Evolutionary conservation across 1,284 basidiomycete species (phyloP).

Genomic region (Ganoderma sinense): DNA sequence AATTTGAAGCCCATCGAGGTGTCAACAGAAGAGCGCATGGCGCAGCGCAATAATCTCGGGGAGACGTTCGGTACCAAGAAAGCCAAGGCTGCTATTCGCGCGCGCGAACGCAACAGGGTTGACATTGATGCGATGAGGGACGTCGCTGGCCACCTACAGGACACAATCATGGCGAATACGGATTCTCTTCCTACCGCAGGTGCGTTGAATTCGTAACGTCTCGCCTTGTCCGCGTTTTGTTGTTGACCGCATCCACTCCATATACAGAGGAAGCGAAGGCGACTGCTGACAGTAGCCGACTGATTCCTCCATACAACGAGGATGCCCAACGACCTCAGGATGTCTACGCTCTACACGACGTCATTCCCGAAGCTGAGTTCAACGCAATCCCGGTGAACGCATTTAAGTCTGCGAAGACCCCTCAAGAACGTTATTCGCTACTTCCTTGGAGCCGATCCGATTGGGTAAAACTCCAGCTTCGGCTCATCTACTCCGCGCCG

Average conservation of each 20-base stretch:
- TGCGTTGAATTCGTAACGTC: conserved; percentile 41
- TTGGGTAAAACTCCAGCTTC: conserved; percentile 74
- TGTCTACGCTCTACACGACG: conserved; percentile 77
- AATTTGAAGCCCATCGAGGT: conserved; percentile 62
- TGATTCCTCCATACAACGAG: conserved; percentile 78
- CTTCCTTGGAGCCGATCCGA: conserved; percentile 70
- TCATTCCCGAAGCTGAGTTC: conserved; percentile 83
- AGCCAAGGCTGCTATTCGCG: conserved; percentile 84
- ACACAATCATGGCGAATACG: conserved; percentile 79
- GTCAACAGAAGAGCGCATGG: conserved; percentile 60
- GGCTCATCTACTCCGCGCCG: conserved; percentile 47
- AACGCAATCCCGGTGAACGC: conserved; percentile 64
- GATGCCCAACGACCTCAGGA: conserved; percentile 72
- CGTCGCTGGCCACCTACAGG: conserved; percentile 81
- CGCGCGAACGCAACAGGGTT: conserved; percentile 87
- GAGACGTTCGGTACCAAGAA: conserved; percentile 95
- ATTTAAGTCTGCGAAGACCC: conserved; percentile 58
- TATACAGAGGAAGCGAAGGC: conserved; percentile 69
- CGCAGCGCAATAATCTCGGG: conserved; percentile 82
- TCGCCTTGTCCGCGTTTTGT: background rate
- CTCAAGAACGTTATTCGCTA: conserved; percentile 58
- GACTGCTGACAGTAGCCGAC: conserved; percentile 65
- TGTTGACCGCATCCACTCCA: conserved; percentile 13
- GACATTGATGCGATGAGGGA: conserved; percentile 87
- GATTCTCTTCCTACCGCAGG: conserved; percentile 72